Conservation (phyloP, 1,284 basidiomycete genomes). For the Ceratorhiza oryzae-sativae region DNA sequence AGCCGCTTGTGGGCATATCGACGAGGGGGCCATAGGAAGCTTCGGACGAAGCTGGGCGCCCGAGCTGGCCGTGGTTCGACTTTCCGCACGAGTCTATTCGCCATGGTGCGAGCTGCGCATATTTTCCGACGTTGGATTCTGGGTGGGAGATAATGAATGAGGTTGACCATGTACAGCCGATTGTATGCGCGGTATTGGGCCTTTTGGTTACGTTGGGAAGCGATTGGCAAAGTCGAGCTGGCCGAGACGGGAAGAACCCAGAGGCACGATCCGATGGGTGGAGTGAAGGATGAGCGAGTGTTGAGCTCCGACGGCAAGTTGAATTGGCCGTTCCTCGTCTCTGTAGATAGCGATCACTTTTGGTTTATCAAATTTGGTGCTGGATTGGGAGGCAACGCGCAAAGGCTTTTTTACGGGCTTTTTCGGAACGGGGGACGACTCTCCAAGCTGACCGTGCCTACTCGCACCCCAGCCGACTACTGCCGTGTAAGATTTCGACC, state of each 20-base stretch:
- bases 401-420: background rate
- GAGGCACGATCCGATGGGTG: conserved; percentile 58
- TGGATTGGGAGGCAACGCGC: conserved; percentile 36
- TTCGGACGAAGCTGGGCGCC: conserved; percentile 49
- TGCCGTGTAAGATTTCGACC: conserved; percentile 45
- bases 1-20: conserved; percentile 6
- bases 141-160: conserved; percentile 61
- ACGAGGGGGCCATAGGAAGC: conserved; percentile 4
- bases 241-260: conserved; percentile 74
- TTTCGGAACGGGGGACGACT: conserved; percentile 43
- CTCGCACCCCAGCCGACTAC: conserved; percentile 83
- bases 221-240: conserved; percentile 62
- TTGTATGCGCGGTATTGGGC: conserved; percentile 18
- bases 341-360: background rate
- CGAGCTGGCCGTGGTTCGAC: conserved; percentile 75
- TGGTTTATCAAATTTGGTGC: conserved; percentile 1
- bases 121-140: too few relatives aligned
- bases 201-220: background rate
- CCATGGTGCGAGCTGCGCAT: background rate
- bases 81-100: conserved; percentile 65
- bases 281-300: conserved; percentile 68
- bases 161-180: conserved; percentile 85
- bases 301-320: conserved; percentile 67
- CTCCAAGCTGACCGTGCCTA: conserved; percentile 80
- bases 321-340: background rate